Percentiles rank a stretch among this genome's conserved stretches.
These are phyloP conservation scores for Alternaria rosae DNA, from an alignment of 2,329 filamentous ascomycete genomes.

Conservation along the genomic window DNA sequence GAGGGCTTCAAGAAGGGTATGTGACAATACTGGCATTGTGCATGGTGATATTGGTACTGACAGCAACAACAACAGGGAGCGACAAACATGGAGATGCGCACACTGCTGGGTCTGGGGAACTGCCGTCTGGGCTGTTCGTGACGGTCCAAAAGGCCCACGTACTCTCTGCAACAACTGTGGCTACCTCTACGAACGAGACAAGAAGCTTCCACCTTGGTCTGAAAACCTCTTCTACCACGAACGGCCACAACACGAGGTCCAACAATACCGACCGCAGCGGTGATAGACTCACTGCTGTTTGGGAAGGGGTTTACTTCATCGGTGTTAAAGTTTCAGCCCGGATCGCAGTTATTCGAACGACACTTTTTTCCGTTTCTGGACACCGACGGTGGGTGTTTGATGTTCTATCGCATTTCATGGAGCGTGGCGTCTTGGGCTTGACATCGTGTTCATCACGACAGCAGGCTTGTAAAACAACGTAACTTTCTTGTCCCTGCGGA, in stretches of 20 bases:
- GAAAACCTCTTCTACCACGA: constrained; percentile 69
- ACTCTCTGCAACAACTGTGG: constrained; percentile 94
- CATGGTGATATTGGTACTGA: constrained; percentile 18
- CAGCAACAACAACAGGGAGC: constrained; percentile 62
- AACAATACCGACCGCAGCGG: constrained; percentile 29
- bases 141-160: constrained; percentile 84
- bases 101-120: constrained; percentile 90
- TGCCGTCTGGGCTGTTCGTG: constrained; percentile 92
- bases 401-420: constrained; percentile 5
- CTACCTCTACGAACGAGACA: constrained; percentile 85
- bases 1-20: constrained; percentile 59
- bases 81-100: constrained; percentile 82
- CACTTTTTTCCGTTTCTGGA: background rate
- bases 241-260: constrained; percentile 39
- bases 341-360: background rate
- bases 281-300: background rate
- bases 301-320: background rate
- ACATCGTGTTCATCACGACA: background rate
- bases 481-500: background rate
- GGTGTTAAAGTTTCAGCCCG: background rate
- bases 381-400: background rate
- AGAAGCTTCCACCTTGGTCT: constrained; percentile 79
- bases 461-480: background rate
- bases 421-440: constrained; percentile 11
- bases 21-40: constrained; percentile 20